These are phyloP conservation scores for Trichoderma afroharzianum DNA, from an alignment of 2,329 filamentous ascomycete genomes.

Conservation along the genomic window DNA sequence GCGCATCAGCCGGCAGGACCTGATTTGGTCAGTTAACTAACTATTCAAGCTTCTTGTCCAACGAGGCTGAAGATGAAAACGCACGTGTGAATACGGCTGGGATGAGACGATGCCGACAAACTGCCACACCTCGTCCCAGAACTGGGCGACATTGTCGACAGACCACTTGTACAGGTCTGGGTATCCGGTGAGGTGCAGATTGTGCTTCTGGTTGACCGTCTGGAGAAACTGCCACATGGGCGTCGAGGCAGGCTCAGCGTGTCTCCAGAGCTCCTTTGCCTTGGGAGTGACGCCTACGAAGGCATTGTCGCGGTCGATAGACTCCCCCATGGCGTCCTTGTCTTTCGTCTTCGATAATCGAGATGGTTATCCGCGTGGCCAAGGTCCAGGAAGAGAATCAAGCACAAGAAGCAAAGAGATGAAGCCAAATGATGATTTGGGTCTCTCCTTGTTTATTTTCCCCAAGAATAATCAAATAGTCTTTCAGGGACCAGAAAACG, in stretches of 20 bases:
- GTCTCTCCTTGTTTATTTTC: background rate
- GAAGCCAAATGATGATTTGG: background rate
- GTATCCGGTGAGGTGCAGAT: constrained; percentile 62
- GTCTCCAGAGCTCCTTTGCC: constrained; percentile 58
- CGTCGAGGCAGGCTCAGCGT: constrained; percentile 62
- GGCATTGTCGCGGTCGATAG: background rate
- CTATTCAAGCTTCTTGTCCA: background rate
- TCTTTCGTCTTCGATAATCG: background rate
- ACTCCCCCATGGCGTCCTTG: constrained; percentile 10
- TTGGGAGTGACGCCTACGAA: background rate
- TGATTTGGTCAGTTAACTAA: constrained; percentile 31
- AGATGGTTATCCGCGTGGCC: background rate
- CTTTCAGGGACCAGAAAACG: constrained; percentile 8
- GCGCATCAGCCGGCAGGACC: constrained; percentile 63
- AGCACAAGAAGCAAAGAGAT: background rate
- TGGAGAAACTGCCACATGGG: constrained; percentile 70
- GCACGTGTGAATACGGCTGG: constrained; percentile 56
- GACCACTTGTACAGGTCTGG: constrained; percentile 82
- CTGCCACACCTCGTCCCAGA: constrained; percentile 85
- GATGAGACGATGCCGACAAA: constrained; percentile 74
- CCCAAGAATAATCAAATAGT: background rate
- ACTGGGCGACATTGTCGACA: constrained; percentile 66
- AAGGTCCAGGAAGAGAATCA: background rate
- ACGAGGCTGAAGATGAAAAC: constrained; percentile 15
- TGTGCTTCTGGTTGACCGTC: constrained; percentile 64